Percentiles rank a stretch among this genome's conserved stretches.
phyloP scores from a whole-genome alignment of 495 filamentous ascomycete species.

The Xylaria bambusicola region DNA sequence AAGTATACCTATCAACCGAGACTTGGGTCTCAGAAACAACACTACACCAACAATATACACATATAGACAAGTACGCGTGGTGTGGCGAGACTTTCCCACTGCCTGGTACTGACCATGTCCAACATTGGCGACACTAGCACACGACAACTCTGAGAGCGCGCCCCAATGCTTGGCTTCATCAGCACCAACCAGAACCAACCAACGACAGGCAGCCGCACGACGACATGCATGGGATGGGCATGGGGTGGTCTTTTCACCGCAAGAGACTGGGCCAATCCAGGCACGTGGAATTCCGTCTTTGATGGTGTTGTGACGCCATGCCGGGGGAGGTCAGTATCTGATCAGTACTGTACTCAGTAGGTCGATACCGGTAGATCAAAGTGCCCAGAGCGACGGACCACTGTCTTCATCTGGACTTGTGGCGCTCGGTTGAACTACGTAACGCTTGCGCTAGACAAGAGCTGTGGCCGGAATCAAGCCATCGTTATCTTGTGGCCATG shows the following conservation, averaged over 20 bases:
- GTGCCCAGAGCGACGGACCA: too few relatives aligned
- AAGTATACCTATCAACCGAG: background rate
- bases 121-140: background rate
- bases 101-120: background rate
- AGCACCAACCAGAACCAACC: background rate
- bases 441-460: background rate
- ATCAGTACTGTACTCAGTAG: too few relatives aligned
- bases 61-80: background rate
- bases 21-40: background rate
- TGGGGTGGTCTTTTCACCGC: slow-evolving; percentile 3
- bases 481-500: background rate
- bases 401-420: too few relatives aligned
- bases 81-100: background rate
- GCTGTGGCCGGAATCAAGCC: background rate
- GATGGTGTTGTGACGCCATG: background rate
- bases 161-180: slow-evolving; percentile 5
- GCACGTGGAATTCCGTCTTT: background rate
- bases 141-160: slow-evolving; percentile 1
- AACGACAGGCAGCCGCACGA: slow-evolving; percentile 6
- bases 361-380: background rate
- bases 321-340: background rate
- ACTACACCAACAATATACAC: background rate
- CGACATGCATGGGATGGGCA: slow-evolving; percentile 7
- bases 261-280: slow-evolving; percentile 9
- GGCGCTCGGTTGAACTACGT: background rate